Evolutionary conservation across 2,329 filamentous ascomycete species (phyloP).

Genomic region (Colletotrichum eleusines): DNA sequence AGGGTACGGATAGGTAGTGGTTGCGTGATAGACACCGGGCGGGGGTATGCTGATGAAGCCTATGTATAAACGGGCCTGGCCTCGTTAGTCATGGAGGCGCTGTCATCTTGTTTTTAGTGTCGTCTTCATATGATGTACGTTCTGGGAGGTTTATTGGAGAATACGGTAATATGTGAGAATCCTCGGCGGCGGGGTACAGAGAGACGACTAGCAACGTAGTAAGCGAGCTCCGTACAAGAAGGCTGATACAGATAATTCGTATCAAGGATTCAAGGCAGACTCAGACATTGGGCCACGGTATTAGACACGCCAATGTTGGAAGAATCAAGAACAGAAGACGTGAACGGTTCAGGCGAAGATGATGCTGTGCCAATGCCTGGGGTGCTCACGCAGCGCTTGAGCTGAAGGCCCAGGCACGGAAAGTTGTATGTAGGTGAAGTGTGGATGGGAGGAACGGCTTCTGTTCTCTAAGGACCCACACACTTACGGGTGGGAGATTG

Average conservation of each 20-base stretch:
- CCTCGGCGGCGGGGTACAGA: constrained; percentile 37
- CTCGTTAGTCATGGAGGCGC: constrained; percentile 58
- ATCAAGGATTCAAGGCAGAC: not conserved
- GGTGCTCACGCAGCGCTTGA: not conserved
- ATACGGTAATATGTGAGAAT: constrained; percentile 47
- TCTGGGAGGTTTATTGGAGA: constrained; percentile 37
- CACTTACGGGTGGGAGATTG: constrained; percentile 15
- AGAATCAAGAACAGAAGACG: not conserved
- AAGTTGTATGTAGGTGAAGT: constrained; percentile 15
- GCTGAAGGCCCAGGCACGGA: constrained; percentile 13
- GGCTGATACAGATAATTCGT: constrained; percentile 5
- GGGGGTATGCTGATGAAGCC: constrained; percentile 57
- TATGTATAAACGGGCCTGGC: constrained; percentile 56
- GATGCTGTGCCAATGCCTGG: constrained; percentile 3
- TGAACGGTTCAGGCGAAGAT: not conserved
- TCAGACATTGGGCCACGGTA: constrained; percentile 1
- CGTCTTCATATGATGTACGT: constrained; percentile 15
- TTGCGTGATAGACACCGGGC: constrained; percentile 49
- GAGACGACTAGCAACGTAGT: constrained; percentile 32
- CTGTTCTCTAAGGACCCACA: constrained; percentile 21
- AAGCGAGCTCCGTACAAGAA: not conserved
- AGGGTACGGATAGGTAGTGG: constrained; percentile 15
- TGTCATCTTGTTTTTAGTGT: constrained; percentile 36
- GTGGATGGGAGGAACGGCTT: constrained; percentile 10
- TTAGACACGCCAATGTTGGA: not conserved